Base-by-base conservation (phyloP, 1,284 basidiomycete species). In the Austropuccinia psidii region DNA sequence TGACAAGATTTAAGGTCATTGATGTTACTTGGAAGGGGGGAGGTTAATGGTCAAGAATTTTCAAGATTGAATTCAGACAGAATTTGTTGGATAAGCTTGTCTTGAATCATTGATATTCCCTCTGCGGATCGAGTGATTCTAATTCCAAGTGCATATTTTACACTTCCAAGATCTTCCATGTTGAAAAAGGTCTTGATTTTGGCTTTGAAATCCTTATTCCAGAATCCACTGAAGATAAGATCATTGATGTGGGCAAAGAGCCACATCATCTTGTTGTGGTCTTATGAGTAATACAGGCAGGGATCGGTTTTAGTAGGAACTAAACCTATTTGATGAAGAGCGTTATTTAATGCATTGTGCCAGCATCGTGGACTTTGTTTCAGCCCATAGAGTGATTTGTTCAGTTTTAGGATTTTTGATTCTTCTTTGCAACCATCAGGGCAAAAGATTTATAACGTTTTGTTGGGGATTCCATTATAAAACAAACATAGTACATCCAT, bases 301-400 rank as follows among this genome's bases (percentile, higher is more conserved):
- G 66, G 39, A 43, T 68, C 52, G 4, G 39, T 39, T 21, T 49
- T 21, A 21, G 2, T 47, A 29, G 43, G 29, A 33, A 31, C 8
- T 3, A 66, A 41, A 7, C 21, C 35, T 29, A 55, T 47, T 4
- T 39, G 1, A n/a, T 29, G 31, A 9, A 70, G 54, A 5, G 45
- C 62, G 7, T 6, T 11, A 13, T 15, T 58, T n/a, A 35, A 29
- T 9, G 55, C 33, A 8, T 50, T 45, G 55, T 70, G 29, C 67
- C 67, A 69, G 54, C 67, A 69, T 24, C 67, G 15, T 8, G 57
- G 67, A 41, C 50, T 57, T 49, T 60, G 54, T 33, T 61, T 70
- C 11, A 60, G 27, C 5, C 67, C 41, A 21, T 70, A 70, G 19
- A 49, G 41, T 11, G 39, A 27, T n/a, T 55, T 54, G 27, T 68